These are phyloP conservation scores for Monilinia laxa DNA, from an alignment of 2,329 filamentous ascomycete species.

Conservation along the genomic window DNA sequence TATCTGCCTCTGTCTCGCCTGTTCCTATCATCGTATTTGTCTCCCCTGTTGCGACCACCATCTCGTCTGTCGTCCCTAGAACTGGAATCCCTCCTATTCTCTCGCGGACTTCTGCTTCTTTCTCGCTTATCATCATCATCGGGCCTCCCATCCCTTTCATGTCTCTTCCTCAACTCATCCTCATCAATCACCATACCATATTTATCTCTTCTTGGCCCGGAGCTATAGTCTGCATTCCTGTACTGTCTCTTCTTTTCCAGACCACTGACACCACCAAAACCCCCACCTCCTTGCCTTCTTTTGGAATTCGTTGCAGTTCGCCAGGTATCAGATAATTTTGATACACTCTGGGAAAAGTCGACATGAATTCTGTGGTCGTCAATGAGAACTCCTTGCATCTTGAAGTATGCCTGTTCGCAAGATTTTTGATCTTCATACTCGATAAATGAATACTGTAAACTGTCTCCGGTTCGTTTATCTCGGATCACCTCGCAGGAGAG, in stretches of 20 bases:
- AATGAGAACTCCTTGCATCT: constrained; percentile 97
- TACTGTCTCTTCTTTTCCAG: constrained; percentile 93
- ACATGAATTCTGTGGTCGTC: constrained; percentile 98
- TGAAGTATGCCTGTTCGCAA: constrained; percentile 94
- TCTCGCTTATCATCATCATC: constrained; percentile 36
- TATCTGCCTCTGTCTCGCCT: constrained; percentile 29
- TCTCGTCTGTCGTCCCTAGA: constrained; percentile 30
- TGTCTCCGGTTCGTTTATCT: constrained; percentile 91
- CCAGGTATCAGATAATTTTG: constrained; percentile 87
- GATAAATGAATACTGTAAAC: constrained; percentile 95
- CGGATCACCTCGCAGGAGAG: constrained; percentile 94
- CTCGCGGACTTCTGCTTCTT: constrained; percentile 39
- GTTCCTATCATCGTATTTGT: constrained; percentile 31
- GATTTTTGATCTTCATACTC: constrained; percentile 91
- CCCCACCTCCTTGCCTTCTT: constrained; percentile 63
- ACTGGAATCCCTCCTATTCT: constrained; percentile 28
- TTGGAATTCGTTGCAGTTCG: constrained; percentile 81
- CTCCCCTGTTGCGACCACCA: constrained; percentile 28
- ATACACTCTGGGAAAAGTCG: constrained; percentile 94
- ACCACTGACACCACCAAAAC: constrained; percentile 86
- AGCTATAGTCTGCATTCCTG: constrained; percentile 50
- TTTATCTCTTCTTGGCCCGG: constrained; percentile 45
- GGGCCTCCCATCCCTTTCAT: constrained; percentile 44
- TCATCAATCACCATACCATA: constrained; percentile 84
- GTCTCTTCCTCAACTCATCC: constrained; percentile 59